phyloP scores from a whole-genome alignment of 257 asterid genomes.

The Solanum chiquidenum region DNA sequence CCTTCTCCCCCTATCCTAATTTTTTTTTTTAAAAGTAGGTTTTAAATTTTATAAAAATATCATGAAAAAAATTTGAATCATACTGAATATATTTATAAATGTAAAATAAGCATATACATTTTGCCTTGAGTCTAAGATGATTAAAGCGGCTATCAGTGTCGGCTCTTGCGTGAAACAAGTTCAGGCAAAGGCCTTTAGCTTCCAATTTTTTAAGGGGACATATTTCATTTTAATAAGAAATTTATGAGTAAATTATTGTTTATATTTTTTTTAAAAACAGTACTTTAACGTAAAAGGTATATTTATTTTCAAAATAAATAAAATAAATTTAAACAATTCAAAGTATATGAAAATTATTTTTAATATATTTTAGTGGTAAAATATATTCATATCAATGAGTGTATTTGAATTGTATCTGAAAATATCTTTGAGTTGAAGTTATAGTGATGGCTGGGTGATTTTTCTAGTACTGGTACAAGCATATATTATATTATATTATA shows the following conservation, averaged over 20 bases:
- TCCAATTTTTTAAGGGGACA: background rate
- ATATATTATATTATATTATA: no score
- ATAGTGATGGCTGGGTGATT: background rate
- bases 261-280: no score
- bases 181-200: no score
- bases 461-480: background rate
- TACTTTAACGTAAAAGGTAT: background rate
- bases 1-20: no score
- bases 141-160: background rate
- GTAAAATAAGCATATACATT: background rate
- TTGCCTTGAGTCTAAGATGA: background rate
- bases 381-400: background rate
- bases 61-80: background rate
- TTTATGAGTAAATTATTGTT: no score
- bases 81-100: background rate
- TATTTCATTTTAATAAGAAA: background rate
- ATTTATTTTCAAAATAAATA: no score
- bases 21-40: background rate
- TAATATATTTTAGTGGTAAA: no score
- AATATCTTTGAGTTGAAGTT: background rate
- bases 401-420: background rate
- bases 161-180: background rate
- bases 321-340: no score
- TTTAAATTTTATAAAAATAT: background rate
- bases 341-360: no score